Base-by-base conservation (phyloP, 306 rosid species). In the Pyrus communis region DNA sequence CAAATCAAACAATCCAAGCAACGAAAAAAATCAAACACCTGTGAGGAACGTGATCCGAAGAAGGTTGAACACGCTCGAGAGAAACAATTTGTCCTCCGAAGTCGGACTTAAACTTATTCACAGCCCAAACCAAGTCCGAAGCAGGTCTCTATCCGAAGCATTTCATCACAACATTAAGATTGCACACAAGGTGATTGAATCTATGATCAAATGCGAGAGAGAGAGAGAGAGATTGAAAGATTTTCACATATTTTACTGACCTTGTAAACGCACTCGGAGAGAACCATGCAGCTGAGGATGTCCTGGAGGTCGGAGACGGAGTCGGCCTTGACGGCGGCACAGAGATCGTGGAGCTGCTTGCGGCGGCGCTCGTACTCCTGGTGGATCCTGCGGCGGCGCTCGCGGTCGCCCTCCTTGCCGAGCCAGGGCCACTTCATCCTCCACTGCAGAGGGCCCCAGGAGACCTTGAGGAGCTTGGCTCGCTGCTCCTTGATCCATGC, bases 251-350 rank as follows among this genome's bases (percentile, higher is more conserved):
- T 35, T 35, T 33, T 25, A 49, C 8, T 61, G 40, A 92, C 99
- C 98, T 95, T 92, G 90, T 92, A 95, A 70, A 95, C 99, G 82
- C 97, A 92, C 61, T 95, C 98, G 45, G 98, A 88, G 65, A 95
- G 97, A 5, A 92, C 96, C 97, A 95, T 95, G 90, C 97, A 91
- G 74, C 97, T 86, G 25, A 95, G 90, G 60, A 95, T 88, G 74
- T 92, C 99, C 84, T 89, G 99, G 85, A 95, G 84, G 55, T 95
- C 99, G 23, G 96, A 71, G 15, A 92, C 38, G 2, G 99, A 89
- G 13, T 92, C 97, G 4, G 91, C 91, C 83, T 87, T 91, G 66
- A 92, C 78, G 6, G 97, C 90, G 33, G 31, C 78, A 64, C 97
- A 91, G 81, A 95, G 92, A 69, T 88, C 88, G 25, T 83, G 86